Evolutionary conservation across 306 rosid species (phyloP), one percentile per base, ranked within the genome.

Genomic region (Vigna nakashimae): DNA sequence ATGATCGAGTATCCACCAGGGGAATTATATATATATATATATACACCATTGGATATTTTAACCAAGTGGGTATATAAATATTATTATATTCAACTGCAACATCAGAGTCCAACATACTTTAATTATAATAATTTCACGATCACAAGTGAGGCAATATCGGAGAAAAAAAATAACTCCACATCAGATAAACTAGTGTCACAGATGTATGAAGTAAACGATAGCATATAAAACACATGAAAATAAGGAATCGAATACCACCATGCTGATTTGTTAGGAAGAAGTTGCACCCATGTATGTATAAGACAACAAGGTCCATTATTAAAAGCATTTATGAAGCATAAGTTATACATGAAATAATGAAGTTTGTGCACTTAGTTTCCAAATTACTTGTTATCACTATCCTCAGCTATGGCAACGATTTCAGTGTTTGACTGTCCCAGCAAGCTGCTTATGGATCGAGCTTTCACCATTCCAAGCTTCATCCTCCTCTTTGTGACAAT

Each of bases 401-500:
- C 73, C 40, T 80, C 73, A 20, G 22, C 43, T 12, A 67, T 17
- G 65, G 68, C 30, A 51, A 84, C 71, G 2, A 30, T 14, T 46
- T 64, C 49, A 2, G 65, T 46, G 62, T 63, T 88, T 2, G 90
- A 79, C 79, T 90, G 97, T 20, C 96, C 97, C 45, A 93, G 84
- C 82, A 93, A 90, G 91, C 98, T 93, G 66, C 92, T 93, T n/a
- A 93, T 88, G n/a, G 98, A 93, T 26, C 98, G 84, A 0, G 98
- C 98, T 81, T 93, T 93, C 52, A 93, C 98, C 81, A 85, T 75
- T 63, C 98, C 97, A 26, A 89, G 92, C 79, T 88, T 88, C 90
- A 83, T 80, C 66, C 73, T 88, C 74, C 79, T 82, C 83, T 79
- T 87, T 0, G 82, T 67, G 28, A n/a, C 69, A 1, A 68, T 0